Base-by-base conservation (phyloP, 345 rosid species). In the Mallotus nudiflorus region DNA sequence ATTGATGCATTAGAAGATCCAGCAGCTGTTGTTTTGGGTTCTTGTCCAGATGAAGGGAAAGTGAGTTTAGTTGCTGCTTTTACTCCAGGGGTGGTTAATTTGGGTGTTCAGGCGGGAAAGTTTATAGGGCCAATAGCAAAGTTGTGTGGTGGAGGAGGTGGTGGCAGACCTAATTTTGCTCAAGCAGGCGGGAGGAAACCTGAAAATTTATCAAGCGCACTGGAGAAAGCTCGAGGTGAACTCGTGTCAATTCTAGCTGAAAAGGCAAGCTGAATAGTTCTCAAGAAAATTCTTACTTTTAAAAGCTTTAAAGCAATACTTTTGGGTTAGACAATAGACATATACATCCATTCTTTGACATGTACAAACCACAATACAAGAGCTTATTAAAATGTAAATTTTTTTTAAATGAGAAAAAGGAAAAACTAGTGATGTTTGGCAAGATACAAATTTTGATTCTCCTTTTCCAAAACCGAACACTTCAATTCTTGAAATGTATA, bases 131-230 rank as follows among this genome's bases (percentile, higher is more conserved):
- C 97, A 19, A 77, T 94, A 55, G 97, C 98, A 40, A 91, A 87
- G 73, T 16, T 88, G 67, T 91, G 98, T 10, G 95, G 95, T 0
- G 98, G 97, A 73, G 98, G 98, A 51, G 98, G 98, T 0, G 98
- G 96, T 27, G 98, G 98, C 63, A 84, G 88, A 73, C 92, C 96
- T 11, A 91, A 90, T 78, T 94, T 94, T 18, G 93, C 98, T 70
- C 98, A 94, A 83, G 98, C 98, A 14, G 97, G 98, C 3, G 96
- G 97, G 7, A 87, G 91, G 80, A 90, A 86, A 48, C 95, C 96
- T 0, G 95, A 88, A 80, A 83, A 90, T 70, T 85, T 91, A 67
- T 27, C 81, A 20, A 78, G 65, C 40, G 97, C 96, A 28, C 82
- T 94, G 29, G 95, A 87, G 78, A 87, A 87, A 81, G 97, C 97